Evolutionary conservation across 2,329 filamentous ascomycete genomes (phyloP).

Genomic region (Pseudodiploospora longispora): DNA sequence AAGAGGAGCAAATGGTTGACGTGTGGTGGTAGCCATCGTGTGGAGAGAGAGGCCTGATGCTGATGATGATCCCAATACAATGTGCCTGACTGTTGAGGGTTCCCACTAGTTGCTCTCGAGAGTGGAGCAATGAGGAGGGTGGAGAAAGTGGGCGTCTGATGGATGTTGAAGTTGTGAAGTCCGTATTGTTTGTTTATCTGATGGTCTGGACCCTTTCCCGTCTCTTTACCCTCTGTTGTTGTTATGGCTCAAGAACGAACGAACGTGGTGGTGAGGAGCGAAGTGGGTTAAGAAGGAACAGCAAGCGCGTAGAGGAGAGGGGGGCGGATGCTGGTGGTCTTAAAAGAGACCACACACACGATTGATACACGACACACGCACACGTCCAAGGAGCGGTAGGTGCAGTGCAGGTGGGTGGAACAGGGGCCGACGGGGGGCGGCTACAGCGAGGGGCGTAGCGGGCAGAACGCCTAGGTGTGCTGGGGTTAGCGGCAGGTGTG

Average conservation of each 20-base stretch:
- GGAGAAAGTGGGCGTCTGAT: background rate
- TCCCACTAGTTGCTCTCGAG: background rate
- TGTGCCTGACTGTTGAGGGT: no score
- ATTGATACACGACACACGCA: no score
- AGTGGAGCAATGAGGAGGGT: background rate
- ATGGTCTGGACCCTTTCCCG: background rate
- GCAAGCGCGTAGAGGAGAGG: background rate
- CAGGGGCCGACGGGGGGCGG: no score
- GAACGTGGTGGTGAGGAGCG: background rate
- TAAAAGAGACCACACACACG: no score
- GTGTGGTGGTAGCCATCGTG: constrained; percentile 47
- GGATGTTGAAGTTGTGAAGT: background rate
- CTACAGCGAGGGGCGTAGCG: no score
- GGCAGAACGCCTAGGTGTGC: no score
- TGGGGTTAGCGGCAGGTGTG: no score
- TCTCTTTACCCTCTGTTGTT: no score
- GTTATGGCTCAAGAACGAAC: background rate
- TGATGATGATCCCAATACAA: background rate
- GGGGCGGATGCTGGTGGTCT: no score
- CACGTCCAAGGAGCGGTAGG: no score
- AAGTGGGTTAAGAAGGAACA: background rate
- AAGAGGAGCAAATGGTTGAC: constrained; percentile 70
- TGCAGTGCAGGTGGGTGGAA: no score
- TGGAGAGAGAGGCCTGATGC: background rate
- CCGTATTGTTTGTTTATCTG: background rate